Evolutionary conservation across 352 stramenopile genomes (phyloP), one percentile per base, ranked within the genome.

Genomic region (Thraustotheca clavata): DNA sequence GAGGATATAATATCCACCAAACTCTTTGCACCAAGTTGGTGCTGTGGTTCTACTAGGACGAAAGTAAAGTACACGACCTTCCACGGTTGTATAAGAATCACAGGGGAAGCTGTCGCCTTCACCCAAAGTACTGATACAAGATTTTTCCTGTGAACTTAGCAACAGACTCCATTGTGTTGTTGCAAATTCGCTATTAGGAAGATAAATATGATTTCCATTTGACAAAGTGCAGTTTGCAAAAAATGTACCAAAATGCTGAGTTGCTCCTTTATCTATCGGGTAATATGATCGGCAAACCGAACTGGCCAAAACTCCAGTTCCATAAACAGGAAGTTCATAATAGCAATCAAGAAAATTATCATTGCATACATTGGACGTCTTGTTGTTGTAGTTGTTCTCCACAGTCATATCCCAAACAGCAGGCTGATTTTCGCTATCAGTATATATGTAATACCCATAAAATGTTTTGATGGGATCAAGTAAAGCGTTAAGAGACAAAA

Each of bases 381-480:
- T 2, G 31, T 50, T 60, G 32, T 49, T 40, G 50, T 49, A 60
- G 50, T 24, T 49, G 38, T 60, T 60, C 20, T 22, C 3, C 24
- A 60, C 50, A 16, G 18, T 16, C 16, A 60, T 2, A 16, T 38
- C 12, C 50, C 50, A 60, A 20, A 47, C 12, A 52, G 12, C n/a
- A 14, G 18, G 29, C 9, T 31, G 50, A 27, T 60, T 38, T 16
- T 49, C 33, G 50, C 50, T 60, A 9, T 60, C 50, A 11, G 22
- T 49, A 11, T 47, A 60, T 9, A 49, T 9, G 20, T 49, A 60
- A 35, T 60, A 60, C 29, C 50, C 50, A 11, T 47, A 49, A 1
- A 60, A n/a, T 9, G 50, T 60, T n/a, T 60, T 60, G 31, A 49
- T 49, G 11, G 50, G 50, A 35, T 60, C 50, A 24, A 60, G 50